These are phyloP conservation scores for Erythrophleum ivorense DNA, from an alignment of 331 rosid species.

Conservation along the genomic window DNA sequence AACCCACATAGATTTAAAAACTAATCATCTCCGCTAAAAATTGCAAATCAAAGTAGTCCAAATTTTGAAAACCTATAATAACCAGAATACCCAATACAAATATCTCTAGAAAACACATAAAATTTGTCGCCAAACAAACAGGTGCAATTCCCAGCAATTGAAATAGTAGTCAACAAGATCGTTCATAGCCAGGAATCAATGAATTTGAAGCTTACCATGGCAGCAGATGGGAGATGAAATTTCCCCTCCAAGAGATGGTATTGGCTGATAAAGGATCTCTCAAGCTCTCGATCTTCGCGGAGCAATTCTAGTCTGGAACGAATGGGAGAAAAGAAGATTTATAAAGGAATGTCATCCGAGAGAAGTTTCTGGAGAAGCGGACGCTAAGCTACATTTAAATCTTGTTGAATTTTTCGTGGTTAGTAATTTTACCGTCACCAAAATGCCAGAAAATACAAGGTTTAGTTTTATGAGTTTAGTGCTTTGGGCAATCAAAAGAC, in stretches of 20 bases:
- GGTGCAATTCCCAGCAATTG: background rate
- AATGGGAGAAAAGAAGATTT: rapidly evolving
- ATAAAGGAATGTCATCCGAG: background rate
- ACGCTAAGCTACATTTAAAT: slow-evolving; percentile 52
- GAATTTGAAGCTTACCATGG: slow-evolving; percentile 38
- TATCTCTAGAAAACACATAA: background rate
- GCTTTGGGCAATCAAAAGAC: background rate
- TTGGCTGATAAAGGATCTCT: background rate
- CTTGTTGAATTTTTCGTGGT: slow-evolving; percentile 41
- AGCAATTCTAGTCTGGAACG: background rate
- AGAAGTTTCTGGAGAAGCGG: slow-evolving; percentile 88
- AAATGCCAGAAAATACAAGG: background rate
- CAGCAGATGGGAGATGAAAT: background rate
- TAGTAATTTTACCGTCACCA: background rate
- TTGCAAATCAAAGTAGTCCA: background rate
- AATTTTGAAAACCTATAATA: background rate
- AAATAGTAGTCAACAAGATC: background rate
- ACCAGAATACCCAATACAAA: background rate
- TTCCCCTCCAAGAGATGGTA: background rate
- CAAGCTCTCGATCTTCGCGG: background rate
- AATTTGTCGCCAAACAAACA: background rate
- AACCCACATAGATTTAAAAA: background rate
- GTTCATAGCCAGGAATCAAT: background rate
- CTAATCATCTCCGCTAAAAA: too few species aligned
- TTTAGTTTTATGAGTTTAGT: background rate